Evolutionary conservation across 805 yeast genomes (phyloP), one percentile per base, ranked within the genome.

Genomic region (Pichia occidentalis): DNA sequence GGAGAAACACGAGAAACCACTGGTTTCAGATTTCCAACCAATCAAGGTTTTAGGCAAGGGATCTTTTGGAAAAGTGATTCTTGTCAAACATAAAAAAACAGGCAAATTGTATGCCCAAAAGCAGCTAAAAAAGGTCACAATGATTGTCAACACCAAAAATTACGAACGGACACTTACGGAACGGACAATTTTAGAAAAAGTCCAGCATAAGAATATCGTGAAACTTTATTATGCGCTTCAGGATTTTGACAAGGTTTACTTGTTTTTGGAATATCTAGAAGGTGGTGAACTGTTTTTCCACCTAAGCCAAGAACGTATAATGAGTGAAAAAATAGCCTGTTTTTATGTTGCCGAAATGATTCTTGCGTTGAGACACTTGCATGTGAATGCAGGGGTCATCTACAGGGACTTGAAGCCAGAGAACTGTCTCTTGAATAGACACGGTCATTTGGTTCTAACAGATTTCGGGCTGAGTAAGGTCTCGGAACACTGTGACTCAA

Each of bases 401-500:
- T 87, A 86, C 51, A 71, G 95, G 29, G 96, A 86, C 55, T 64
- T 86, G 47, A 86, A 86, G 58, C 95, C 96, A 5, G 96, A 86
- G 58, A 86, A 86, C 52, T 87, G 95, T 52, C 64, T 87, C 50
- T 64, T 86, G 26, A 85, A 85, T 51, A 64, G 75, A 3, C 58
- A 66, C n/a, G 96, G 95, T 0, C 92, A 86, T 55, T 64, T 86
- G 41, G 80, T 86, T 17, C 63, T 85, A 31, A 85, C 95, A 0
- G 96, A 86, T 58, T 86, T 86, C 58, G 96, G 96, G 0, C 67
- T 86, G 17, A 73, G 81, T 33, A 77, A 77, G 50, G 70, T 63
- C 19, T 62, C 67, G 12, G 48, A 44, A 17, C 60, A 57, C 29
- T 74, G 77, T 53, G 71, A 62, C 25, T 73, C 84, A 10, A 59